Percentiles rank a stretch among this genome's conserved stretches.
Evolutionary conservation across 176 grass and related monocot genomes (phyloP).

Genomic region (Avena eriantha): DNA sequence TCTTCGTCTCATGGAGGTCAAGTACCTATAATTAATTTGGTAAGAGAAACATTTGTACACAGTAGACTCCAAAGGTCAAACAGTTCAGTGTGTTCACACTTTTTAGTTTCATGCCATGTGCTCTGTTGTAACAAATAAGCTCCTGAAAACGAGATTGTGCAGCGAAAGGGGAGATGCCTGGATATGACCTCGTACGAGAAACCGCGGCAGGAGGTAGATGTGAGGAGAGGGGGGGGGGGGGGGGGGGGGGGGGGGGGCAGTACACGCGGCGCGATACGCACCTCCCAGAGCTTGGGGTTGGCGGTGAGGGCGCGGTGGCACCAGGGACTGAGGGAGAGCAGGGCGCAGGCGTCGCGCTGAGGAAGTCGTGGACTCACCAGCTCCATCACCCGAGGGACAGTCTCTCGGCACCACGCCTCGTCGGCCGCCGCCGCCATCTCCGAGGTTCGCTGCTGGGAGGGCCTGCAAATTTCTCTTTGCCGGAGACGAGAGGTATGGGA

Average conservation of each 20-base stretch:
- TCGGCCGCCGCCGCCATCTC: slow-evolving; percentile 42
- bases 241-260: no score
- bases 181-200: background rate
- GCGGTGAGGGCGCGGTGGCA: slow-evolving; percentile 76
- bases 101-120: background rate
- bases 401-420: slow-evolving; percentile 56
- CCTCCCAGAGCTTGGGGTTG: slow-evolving; percentile 79
- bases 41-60: background rate
- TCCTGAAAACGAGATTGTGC: background rate
- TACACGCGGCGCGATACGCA: background rate
- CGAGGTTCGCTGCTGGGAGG: background rate
- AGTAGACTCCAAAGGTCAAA: background rate
- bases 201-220: background rate
- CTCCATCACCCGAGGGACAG: slow-evolving; percentile 66
- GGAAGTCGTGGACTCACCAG: slow-evolving; percentile 67
- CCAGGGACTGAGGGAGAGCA: slow-evolving; percentile 69
- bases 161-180: background rate
- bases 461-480: background rate
- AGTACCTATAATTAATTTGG: slow-evolving; percentile 54
- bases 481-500: background rate
- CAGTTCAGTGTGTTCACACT: background rate
- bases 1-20: slow-evolving; percentile 80
- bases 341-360: slow-evolving; percentile 69
- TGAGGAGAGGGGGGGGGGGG: background rate
- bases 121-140: background rate